Conservation (phyloP, 164 flowering plant species). For the Aristolochia californica region DNA sequence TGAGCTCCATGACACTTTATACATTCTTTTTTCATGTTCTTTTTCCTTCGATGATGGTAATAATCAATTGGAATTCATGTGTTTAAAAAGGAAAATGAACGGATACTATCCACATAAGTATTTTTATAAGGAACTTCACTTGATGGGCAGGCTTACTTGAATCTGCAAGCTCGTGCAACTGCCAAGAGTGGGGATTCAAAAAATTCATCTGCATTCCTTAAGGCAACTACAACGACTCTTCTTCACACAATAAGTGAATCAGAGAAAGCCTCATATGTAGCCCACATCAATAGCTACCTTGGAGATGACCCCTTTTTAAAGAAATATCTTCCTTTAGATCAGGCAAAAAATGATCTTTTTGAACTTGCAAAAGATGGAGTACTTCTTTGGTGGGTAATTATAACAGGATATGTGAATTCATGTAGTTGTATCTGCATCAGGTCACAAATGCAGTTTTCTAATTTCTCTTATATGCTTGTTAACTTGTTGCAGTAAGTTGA, state of each 20-base stretch:
- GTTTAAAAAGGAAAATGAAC: too few relatives aligned
- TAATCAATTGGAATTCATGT: too few relatives aligned
- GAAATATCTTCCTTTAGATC: slow-evolving; percentile 73
- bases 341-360: slow-evolving; percentile 53
- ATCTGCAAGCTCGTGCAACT: slow-evolving; percentile 47
- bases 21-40: background rate
- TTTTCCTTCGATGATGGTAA: background rate
- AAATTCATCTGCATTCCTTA: slow-evolving; percentile 58
- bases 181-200: slow-evolving; percentile 47
- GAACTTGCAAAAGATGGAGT: slow-evolving; percentile 85
- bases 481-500: slow-evolving; percentile 59
- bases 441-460: too few relatives aligned
- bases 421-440: too few relatives aligned
- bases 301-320: slow-evolving; percentile 72
- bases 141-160: slow-evolving; percentile 45
- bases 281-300: slow-evolving; percentile 80
- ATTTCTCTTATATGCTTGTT: slow-evolving; percentile 3
- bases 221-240: slow-evolving; percentile 68
- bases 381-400: slow-evolving; percentile 57
- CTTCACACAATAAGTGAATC: slow-evolving; percentile 74
- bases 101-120: too few relatives aligned
- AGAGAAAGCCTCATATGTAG: slow-evolving; percentile 70
- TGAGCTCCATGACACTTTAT: slow-evolving; percentile 15
- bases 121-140: too few relatives aligned
- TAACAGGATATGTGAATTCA: background rate